Evolutionary conservation across 768 basidiomycete species (phyloP).

Genomic region (Pulveroboletus sp.): DNA sequence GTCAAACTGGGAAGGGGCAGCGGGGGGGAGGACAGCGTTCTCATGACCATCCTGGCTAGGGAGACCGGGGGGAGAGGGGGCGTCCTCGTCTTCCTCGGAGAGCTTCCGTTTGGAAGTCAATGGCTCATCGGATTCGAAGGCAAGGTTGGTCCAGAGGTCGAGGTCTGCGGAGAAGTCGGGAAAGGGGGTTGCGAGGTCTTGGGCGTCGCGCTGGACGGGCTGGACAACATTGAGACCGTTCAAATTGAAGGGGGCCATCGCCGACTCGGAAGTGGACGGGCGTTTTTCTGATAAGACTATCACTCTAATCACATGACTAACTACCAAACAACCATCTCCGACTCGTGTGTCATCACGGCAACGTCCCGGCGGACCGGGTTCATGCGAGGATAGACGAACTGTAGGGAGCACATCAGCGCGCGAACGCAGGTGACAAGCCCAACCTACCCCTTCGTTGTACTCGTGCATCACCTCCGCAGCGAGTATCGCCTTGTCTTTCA

Average conservation of each 20-base stretch:
- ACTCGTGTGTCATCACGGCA: constrained; percentile 81
- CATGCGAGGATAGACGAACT: constrained; percentile 85
- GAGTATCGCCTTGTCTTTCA: constrained; percentile 74
- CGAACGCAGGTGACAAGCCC: not conserved
- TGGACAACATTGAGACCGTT: constrained; percentile 82
- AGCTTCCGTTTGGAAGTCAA: constrained; percentile 39
- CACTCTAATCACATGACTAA: constrained; percentile 11
- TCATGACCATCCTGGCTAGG: constrained; percentile 54
- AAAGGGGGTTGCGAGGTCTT: constrained; percentile 60
- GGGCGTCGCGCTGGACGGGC: constrained; percentile 39
- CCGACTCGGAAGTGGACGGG: not conserved
- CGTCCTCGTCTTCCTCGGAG: constrained; percentile 38
- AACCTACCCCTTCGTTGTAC: constrained; percentile 71
- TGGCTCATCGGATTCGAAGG: constrained; percentile 74
- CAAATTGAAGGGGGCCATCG: constrained; percentile 60
- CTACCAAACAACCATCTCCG: constrained; percentile 50
- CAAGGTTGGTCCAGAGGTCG: constrained; percentile 79
- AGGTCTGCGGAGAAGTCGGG: constrained; percentile 76
- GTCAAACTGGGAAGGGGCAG: constrained; percentile 40
- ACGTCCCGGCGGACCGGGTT: constrained; percentile 74
- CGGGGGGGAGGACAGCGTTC: constrained; percentile 48
- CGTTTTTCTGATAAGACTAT: constrained; percentile 12
- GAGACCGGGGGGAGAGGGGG: constrained; percentile 14
- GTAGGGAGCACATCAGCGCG: not conserved
- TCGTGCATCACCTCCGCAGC: constrained; percentile 80